Evolutionary conservation across 2,329 filamentous ascomycete genomes (phyloP), one percentile per base, ranked within the genome.

Genomic region (Aspergillus sergii): DNA sequence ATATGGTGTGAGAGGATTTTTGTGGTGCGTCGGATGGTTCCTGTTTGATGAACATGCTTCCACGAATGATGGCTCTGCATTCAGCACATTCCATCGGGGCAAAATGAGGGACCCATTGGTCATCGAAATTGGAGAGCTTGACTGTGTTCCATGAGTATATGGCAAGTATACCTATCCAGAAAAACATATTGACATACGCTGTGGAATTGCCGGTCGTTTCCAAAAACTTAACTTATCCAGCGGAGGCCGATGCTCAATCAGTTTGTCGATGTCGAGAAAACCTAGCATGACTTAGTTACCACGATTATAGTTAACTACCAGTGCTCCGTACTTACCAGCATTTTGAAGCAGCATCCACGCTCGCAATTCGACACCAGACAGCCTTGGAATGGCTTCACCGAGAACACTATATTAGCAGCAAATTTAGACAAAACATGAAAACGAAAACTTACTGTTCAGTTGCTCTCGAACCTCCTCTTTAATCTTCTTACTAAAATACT

Each of bases 251-350:
- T 78, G 68, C 66, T 80, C 77, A 46, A 80, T 74, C 2, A 78
- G 50, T 28, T 79, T 79, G 60, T 79, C 78, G 26, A 79, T 75
- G 56, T 80, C 78, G 2, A 79, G 71, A 14, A 78, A 75, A 9
- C 74, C 74, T 34, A 28, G 19, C 26, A n/a, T 2, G 26, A 61
- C 28, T 61, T 23, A 55, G 51, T 19, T 39, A 10, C 4, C 19
- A 14, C 12, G 2, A 3, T 11, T 0, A 32, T 32, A n/a, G 1
- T 11, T 8, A 10, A 10, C 1, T 21, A 6, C 10, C 2, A 7
- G 2, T 26, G 9, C 12, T 10, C 21, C 8, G 9, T 26, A 55
- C 32, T 39, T 54, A 61, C 69, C 64, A 23, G 69, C 67, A 10
- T 72, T 66, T 51, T 78, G 76, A 0, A 78, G 68, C 1, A 79